These are phyloP conservation scores for Platanthera zijinensis DNA, from an alignment of 106 monocot species.

Conservation along the genomic window DNA sequence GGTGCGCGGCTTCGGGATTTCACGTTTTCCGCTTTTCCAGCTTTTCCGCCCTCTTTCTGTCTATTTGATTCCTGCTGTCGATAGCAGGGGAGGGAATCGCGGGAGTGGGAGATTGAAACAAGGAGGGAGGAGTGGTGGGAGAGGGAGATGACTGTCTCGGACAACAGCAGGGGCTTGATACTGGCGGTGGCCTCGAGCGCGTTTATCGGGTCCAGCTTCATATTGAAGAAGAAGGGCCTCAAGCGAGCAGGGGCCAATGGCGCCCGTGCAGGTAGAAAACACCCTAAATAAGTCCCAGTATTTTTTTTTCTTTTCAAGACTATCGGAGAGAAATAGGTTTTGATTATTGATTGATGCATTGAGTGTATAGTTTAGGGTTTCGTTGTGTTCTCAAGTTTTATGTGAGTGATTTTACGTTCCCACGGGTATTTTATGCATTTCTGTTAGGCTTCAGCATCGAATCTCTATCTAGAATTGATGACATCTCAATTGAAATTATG, in stretches of 20 bases:
- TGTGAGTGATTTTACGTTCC: background rate
- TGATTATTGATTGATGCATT: background rate
- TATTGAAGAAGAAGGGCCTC: slow-evolving; percentile 82
- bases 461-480: background rate
- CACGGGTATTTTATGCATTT: too few relatives aligned
- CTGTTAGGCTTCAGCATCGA: background rate
- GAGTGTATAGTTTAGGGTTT: background rate
- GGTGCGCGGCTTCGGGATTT: slow-evolving; percentile 4
- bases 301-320: background rate
- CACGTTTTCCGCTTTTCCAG: background rate
- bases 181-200: slow-evolving; percentile 46
- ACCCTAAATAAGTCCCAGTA: background rate
- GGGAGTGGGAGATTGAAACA: background rate
- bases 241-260: slow-evolving; percentile 44
- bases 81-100: background rate
- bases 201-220: slow-evolving; percentile 64
- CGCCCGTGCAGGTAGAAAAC: slow-evolving; percentile 33
- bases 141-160: slow-evolving; percentile 4
- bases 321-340: background rate
- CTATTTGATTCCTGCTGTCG: background rate
- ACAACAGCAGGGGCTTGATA: slow-evolving; percentile 35
- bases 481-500: background rate
- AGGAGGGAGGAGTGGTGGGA: background rate
- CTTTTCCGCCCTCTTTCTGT: background rate
- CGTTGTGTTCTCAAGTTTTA: background rate